Percentiles rank a stretch among this genome's conserved stretches.
Evolutionary conservation across 1,284 basidiomycete genomes (phyloP).

Genomic region (Filobasidium uniguttulatum): DNA sequence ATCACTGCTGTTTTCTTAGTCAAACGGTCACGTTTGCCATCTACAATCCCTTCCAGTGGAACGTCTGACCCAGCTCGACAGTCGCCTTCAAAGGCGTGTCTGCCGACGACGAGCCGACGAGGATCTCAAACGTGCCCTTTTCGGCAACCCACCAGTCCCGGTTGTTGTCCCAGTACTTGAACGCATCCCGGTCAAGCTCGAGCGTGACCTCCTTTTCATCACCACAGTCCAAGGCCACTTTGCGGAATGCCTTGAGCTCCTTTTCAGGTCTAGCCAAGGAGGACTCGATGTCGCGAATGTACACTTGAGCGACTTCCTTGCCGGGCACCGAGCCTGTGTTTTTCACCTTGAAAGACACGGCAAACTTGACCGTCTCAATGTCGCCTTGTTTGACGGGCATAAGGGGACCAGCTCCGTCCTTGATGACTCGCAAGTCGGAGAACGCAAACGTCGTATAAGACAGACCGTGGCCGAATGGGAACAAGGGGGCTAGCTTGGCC

Average conservation of each 20-base stretch:
- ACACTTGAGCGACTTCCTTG: slow-evolving; percentile 38
- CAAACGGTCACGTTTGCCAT: too few species aligned
- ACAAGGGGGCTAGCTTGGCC: slow-evolving; percentile 29
- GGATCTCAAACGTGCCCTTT: slow-evolving; percentile 41
- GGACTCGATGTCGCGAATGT: slow-evolving; percentile 38
- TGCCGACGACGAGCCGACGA: slow-evolving; percentile 6
- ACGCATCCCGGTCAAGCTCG: slow-evolving; percentile 21
- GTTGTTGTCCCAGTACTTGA: slow-evolving; percentile 15
- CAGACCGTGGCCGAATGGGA: slow-evolving; percentile 43
- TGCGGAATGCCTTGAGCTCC: slow-evolving; percentile 29
- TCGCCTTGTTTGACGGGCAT: too few species aligned
- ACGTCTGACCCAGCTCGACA: slow-evolving; percentile 9
- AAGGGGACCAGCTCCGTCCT: slow-evolving; percentile 10
- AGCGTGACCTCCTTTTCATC: slow-evolving; percentile 23
- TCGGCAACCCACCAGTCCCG: slow-evolving; percentile 16
- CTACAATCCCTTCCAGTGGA: slow-evolving; percentile 13
- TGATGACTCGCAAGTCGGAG: slow-evolving; percentile 10
- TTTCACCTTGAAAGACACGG: slow-evolving; percentile 25
- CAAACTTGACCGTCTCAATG: slow-evolving; percentile 19
- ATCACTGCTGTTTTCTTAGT: too few species aligned
- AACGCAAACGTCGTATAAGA: slow-evolving; percentile 45
- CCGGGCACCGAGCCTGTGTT: slow-evolving; percentile 33
- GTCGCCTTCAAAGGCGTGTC: slow-evolving; percentile 9
- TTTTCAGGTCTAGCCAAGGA: slow-evolving; percentile 16
- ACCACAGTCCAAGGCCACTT: slow-evolving; percentile 27